These are phyloP conservation scores for Solidago caesia DNA, from an alignment of 129 eudicot genomes.

Conservation along the genomic window DNA sequence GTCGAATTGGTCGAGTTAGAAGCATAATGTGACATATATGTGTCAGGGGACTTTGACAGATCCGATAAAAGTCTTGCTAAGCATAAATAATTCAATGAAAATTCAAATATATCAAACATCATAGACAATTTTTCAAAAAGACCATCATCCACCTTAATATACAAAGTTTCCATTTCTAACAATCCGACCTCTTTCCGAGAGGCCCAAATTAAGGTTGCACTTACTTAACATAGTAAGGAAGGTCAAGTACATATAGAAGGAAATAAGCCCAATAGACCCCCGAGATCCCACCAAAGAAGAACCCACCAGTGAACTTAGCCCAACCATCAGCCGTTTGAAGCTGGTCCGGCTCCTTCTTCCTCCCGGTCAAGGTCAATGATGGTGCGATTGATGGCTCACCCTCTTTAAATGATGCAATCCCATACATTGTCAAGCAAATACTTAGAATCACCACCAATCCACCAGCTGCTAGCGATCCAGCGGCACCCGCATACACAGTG, in stretches of 20 bases:
- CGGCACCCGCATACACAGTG: slow-evolving; percentile 81
- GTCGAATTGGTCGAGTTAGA: neutral
- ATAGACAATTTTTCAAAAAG: slow-evolving; percentile 23
- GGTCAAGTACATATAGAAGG: slow-evolving; percentile 81
- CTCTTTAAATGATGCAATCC: slow-evolving; percentile 86
- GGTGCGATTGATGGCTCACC: slow-evolving; percentile 97
- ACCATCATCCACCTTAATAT: slow-evolving; percentile 22
- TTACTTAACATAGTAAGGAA: slow-evolving; percentile 90
- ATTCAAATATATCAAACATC: slow-evolving; percentile 17
- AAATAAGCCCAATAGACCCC: slow-evolving; percentile 95
- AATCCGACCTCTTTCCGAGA: neutral
- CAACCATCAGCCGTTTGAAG: slow-evolving; percentile 97
- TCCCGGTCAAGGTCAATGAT: slow-evolving; percentile 75
- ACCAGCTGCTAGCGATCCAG: slow-evolving; percentile 90
- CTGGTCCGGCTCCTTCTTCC: slow-evolving; percentile 95
- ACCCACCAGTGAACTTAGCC: slow-evolving; percentile 94
- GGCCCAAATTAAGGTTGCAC: neutral
- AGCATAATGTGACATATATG: neutral
- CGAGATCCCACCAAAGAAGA: slow-evolving; percentile 95
- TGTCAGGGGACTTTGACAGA: neutral
- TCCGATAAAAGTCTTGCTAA: neutral
- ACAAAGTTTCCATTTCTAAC: slow-evolving; percentile 26
- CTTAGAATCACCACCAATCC: slow-evolving; percentile 85
- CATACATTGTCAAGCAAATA: slow-evolving; percentile 91
- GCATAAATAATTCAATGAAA: neutral